A percentile compares a stretch with the other conserved stretches of the same genome.
phyloP scores from a whole-genome alignment of 371 early-diverging fungal species.

The Apophysomyces ossiformis region DNA sequence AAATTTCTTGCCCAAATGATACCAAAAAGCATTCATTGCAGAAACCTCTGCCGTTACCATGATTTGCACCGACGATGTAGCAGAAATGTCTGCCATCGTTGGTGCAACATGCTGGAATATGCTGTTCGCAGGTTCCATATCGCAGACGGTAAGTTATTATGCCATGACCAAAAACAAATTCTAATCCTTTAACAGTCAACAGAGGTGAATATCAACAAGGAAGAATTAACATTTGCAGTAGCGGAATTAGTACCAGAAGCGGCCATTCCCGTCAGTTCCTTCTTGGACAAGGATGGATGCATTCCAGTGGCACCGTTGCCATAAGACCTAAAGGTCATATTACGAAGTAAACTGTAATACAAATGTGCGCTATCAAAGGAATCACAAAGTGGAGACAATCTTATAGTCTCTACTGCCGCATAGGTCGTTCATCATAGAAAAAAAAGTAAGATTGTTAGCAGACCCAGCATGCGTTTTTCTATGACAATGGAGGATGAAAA shows the following conservation, averaged over 20 bases:
- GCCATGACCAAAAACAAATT: background rate
- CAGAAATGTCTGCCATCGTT: background rate
- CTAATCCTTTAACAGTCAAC: background rate
- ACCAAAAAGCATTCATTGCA: background rate
- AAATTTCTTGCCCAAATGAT: background rate
- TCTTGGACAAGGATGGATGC: background rate
- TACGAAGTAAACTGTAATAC: background rate
- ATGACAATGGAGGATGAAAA: background rate
- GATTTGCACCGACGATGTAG: background rate
- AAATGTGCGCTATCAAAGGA: no score
- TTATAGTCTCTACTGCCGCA: no score
- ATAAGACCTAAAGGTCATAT: background rate
- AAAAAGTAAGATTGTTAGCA: no score
- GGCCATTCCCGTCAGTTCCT: background rate
- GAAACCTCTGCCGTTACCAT: background rate
- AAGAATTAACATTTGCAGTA: background rate
- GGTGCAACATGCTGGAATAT: background rate
- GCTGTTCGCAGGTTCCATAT: background rate
- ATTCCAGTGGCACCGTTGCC: background rate
- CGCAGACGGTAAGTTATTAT: background rate
- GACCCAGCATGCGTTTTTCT: no score
- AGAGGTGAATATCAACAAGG: background rate
- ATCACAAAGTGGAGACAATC: no score
- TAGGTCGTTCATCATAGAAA: no score
- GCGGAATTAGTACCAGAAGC: background rate